Conservation (phyloP, 331 rosid genomes). For the Cydonia oblonga region DNA sequence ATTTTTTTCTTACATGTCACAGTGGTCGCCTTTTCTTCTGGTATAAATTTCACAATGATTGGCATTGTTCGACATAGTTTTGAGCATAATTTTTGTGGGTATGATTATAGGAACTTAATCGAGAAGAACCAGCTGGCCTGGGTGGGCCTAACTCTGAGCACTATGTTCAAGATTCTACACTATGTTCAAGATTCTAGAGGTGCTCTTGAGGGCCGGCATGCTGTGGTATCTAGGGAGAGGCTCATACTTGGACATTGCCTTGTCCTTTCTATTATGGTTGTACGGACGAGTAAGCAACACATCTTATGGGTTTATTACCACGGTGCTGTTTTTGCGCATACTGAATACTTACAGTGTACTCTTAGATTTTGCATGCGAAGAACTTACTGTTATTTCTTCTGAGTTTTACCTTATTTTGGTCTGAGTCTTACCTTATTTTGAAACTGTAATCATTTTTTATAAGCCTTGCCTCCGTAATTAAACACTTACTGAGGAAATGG, state of each 20-base stretch:
- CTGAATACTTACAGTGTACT: background rate
- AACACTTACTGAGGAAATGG: background rate
- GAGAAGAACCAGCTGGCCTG: conserved; percentile 91
- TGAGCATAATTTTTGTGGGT: conserved; percentile 1
- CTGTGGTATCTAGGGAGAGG: conserved; percentile 85
- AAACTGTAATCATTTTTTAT: background rate
- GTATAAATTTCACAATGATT: background rate
- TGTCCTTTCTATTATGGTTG: conserved; percentile 67
- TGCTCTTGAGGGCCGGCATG: conserved; percentile 85
- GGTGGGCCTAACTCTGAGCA: conserved; percentile 84
- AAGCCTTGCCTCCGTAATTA: background rate
- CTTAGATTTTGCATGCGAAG: background rate
- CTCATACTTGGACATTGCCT: conserved; percentile 89
- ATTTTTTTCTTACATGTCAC: background rate
- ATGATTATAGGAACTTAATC: conserved; percentile 67
- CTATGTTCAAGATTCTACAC: conserved; percentile 38
- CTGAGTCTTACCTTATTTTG: background rate
- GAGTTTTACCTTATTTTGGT: background rate
- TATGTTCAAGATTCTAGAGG: conserved; percentile 63
- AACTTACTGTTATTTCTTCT: background rate
- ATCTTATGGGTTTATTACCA: conserved; percentile 9
- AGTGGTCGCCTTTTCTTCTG: background rate
- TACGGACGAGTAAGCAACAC: conserved; percentile 53
- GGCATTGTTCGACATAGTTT: background rate
- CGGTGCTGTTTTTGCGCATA: background rate